Evolutionary conservation across 2,329 filamentous ascomycete genomes (phyloP).

Genomic region (Fragosphaeria purpurea): DNA sequence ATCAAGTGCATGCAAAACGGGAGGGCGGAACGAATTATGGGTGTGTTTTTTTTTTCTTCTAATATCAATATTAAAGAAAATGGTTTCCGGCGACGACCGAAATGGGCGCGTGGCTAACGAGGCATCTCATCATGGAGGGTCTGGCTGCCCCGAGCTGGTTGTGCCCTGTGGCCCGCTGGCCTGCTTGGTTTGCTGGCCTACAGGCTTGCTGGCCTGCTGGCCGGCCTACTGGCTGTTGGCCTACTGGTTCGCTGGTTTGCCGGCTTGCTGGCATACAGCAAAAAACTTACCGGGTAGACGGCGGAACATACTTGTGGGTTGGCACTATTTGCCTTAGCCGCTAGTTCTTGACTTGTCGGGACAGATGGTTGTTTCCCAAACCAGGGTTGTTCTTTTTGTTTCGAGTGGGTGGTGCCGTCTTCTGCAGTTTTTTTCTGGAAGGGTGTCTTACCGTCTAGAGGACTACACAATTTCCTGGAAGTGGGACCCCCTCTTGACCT

Average conservation of each 20-base stretch:
- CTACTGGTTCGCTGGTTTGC: not conserved
- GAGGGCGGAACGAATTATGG: not conserved
- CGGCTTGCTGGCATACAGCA: not conserved
- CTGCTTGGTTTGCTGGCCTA: not conserved
- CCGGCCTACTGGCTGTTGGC: not conserved
- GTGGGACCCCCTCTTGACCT: conserved; percentile 18
- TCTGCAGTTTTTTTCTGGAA: not conserved
- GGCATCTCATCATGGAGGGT: conserved; percentile 4
- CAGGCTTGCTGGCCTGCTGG: no score
- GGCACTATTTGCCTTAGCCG: conserved; percentile 1
- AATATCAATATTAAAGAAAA: conserved; percentile 7
- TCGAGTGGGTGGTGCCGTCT: no score
- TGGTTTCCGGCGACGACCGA: conserved; percentile 5
- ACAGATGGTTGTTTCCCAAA: conserved; percentile 1
- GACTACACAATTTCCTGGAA: conserved; percentile 18
- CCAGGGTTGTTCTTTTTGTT: conserved; percentile 4
- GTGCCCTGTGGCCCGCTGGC: not conserved
- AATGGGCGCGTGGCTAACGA: conserved; percentile 8
- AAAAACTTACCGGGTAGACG: conserved; percentile 2
- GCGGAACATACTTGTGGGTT: conserved; percentile 8
- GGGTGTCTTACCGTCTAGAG: conserved; percentile 6
- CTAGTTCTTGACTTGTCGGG: conserved; percentile 9
- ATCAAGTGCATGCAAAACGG: not conserved
- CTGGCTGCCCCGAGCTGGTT: not conserved
- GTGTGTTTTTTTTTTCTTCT: not conserved